Conservation (phyloP, 108 stramenopile genomes). For the Skeletonema potamos region DNA sequence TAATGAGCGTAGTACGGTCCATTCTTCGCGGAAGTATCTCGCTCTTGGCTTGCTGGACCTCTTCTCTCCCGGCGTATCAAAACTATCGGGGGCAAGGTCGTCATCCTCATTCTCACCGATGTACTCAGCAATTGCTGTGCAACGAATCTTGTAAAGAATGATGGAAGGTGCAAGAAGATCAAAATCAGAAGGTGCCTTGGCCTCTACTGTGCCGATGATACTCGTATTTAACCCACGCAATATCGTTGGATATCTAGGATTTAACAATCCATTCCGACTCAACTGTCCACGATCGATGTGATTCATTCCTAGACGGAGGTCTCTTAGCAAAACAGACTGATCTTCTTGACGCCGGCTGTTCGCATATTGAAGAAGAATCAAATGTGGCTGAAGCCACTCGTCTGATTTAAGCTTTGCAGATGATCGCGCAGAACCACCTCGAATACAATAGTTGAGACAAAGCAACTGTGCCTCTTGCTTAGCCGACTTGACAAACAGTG, state of each 20-base stretch:
- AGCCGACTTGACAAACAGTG: constrained; percentile 69
- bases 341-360: constrained; percentile 55
- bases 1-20: constrained; percentile 76
- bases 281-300: constrained; percentile 83
- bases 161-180: constrained; percentile 40
- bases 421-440: constrained; percentile 74
- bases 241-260: constrained; percentile 72
- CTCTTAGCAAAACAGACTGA: constrained; percentile 64
- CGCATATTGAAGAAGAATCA: constrained; percentile 72
- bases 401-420: constrained; percentile 75
- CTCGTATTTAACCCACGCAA: constrained; percentile 55
- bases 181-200: constrained; percentile 56
- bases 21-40: constrained; percentile 69
- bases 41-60: constrained; percentile 3
- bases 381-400: constrained; percentile 63
- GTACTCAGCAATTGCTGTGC: constrained; percentile 61
- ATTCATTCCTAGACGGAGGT: constrained; percentile 80
- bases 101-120: constrained; percentile 43
- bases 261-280: constrained; percentile 71
- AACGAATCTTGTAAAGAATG: constrained; percentile 71
- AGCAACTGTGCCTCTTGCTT: constrained; percentile 77
- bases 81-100: constrained; percentile 12
- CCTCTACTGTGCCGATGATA: constrained; percentile 63
- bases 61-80: constrained; percentile 1
- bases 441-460: constrained; percentile 67